Evolutionary conservation across 169 alveolate species (phyloP), one percentile per base, ranked within the genome.

Genomic region (Blepharisma undulans): DNA sequence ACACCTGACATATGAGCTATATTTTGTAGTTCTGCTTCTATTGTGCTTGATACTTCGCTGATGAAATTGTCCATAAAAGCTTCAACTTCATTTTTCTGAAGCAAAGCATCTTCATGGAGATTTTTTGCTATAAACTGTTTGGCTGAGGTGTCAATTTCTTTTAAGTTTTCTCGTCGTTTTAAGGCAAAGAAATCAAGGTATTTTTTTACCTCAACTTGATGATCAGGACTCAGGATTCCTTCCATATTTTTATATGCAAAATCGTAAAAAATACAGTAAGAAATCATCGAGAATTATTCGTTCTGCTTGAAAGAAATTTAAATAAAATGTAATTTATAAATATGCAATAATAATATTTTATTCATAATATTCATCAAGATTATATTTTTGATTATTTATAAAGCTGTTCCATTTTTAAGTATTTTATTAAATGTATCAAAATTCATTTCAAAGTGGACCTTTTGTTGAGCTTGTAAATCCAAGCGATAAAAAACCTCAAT

Each of bases 381-480:
- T 66, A 14, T 66, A 16, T 19, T 19, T 66, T 66, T 16, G 19
- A 66, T 66, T 66, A 66, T 66, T 66, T 16, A 72, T 22, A 10
- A 4, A 72, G 19, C 16, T 72, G 80, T 72, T 72, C 33, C 80
- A 22, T 25, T 72, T 72, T 72, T 25, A 25, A 72, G 6, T 4
- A 29, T 25, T 79, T 74, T 29, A 25, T 74, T 25, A 6, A 12
- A 90, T 90, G 93, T 90, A 81, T 72, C 78, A 90, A 82, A 71
- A 82, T 5, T 80, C 93, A 30, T 90, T 36, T 72, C 87, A 90
- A 80, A 48, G 85, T 25, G 93, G 93, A 2, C 74, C 89, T 14
- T 72, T 21, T 71, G 90, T 90, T 27, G 93, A 90, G 81, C 61
- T 90, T 74, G 76, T 34, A 36, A 80, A 82, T 72, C 66, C 93